phyloP scores from a whole-genome alignment of 257 asterid genomes.

The Scutellaria galericulata region DNA sequence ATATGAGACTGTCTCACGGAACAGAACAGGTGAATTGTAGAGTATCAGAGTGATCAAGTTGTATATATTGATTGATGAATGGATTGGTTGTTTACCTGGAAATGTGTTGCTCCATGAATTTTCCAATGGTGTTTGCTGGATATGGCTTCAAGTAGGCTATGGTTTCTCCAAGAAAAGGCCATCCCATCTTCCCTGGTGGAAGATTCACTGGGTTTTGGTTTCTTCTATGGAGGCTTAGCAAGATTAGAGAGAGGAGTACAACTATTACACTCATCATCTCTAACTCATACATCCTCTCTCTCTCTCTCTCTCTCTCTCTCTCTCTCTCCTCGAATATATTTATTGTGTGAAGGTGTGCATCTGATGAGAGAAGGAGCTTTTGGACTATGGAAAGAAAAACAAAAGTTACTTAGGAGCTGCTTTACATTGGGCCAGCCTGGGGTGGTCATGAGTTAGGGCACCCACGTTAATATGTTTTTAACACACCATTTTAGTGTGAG shows the following conservation, averaged over 20 bases:
- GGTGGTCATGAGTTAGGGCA: too few species aligned
- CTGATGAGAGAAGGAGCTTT: background rate
- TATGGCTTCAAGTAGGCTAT: slow-evolving; percentile 76
- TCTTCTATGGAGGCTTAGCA: slow-evolving; percentile 43
- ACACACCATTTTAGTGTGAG: too few species aligned
- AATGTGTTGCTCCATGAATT: slow-evolving; percentile 87
- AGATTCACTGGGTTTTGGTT: slow-evolving; percentile 54
- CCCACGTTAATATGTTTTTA: too few species aligned
- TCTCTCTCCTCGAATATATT: too few species aligned
- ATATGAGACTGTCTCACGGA: too few species aligned
- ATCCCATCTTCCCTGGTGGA: slow-evolving; percentile 93
- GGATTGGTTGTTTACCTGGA: slow-evolving; percentile 50
- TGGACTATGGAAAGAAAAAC: too few species aligned
- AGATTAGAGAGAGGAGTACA: slow-evolving; percentile 42
- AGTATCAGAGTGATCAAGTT: too few species aligned
- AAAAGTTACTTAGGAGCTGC: too few species aligned
- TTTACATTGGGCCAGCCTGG: too few species aligned
- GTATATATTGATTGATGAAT: too few species aligned
- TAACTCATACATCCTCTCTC: slow-evolving; percentile 51
- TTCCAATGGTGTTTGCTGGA: slow-evolving; percentile 68
- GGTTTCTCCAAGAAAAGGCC: slow-evolving; percentile 95
- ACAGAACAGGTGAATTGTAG: too few species aligned
- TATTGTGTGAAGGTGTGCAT: too few species aligned
- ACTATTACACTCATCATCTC: slow-evolving; percentile 56
- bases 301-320: slow-evolving; percentile 2